Evolutionary conservation across 1,284 basidiomycete species (phyloP).

Genomic region (Hemileccinum hortonii): DNA sequence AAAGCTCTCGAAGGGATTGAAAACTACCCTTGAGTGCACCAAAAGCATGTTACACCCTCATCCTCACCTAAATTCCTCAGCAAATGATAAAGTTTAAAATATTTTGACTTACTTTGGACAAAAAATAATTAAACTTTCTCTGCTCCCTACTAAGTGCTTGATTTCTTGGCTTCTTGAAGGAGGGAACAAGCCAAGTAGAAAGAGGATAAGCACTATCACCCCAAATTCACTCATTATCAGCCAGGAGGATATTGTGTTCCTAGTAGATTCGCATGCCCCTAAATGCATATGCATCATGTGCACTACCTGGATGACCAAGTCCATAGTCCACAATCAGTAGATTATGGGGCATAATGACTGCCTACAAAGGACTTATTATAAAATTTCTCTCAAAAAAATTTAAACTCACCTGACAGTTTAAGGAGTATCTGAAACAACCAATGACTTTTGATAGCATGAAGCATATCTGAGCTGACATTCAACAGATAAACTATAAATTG

Average conservation of each 20-base stretch:
- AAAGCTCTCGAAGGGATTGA: neutral
- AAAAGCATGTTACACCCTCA: neutral
- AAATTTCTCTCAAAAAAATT: no score
- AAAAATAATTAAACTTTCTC: neutral
- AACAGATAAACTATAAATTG: no score
- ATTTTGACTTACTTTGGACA: neutral
- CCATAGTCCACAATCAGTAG: no score
- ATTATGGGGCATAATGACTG: no score
- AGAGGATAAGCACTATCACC: slow-evolving; percentile 6
- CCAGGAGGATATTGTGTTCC: neutral
- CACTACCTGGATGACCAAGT: no score
- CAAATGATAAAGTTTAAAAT: neutral
- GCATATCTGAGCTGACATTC: no score
- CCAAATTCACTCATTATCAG: slow-evolving; percentile 14
- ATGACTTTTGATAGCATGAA: no score
- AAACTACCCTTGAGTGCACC: neutral
- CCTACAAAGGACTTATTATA: no score
- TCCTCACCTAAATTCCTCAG: neutral
- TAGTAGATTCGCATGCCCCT: no score
- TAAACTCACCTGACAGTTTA: no score
- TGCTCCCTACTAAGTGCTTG: neutral
- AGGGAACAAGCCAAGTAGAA: slow-evolving; percentile 5
- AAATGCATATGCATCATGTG: no score
- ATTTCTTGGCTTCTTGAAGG: slow-evolving; percentile 5
- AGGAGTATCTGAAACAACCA: no score